Base-by-base conservation (phyloP, 345 rosid species). In the Hypericum androsaemum region DNA sequence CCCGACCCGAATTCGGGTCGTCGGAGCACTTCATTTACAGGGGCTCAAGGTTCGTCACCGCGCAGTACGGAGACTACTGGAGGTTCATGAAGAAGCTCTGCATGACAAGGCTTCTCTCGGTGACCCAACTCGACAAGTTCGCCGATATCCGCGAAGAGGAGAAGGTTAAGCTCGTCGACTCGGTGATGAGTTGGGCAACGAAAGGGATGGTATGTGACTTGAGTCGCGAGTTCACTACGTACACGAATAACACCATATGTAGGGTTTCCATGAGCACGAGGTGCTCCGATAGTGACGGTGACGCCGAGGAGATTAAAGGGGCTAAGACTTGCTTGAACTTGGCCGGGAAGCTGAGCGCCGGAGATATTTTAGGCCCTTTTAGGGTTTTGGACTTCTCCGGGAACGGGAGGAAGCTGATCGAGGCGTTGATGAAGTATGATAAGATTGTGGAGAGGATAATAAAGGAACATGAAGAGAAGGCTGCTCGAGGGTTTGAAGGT, bases 61-160 rank as follows among this genome's bases (percentile, higher is more conserved):
- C 81, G 0, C 78, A 61, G 15, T 76, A 74, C 43, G 72, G 76
- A 6, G 71, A 73, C 14, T 80, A 80, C 58, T 76, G 76, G 75
- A 66, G 81, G 36, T 80, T 80, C 76, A 80, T 80, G 80, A 80
- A 80, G 66, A 83, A 83, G 71, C 61, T 86, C 8, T 68, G 88
- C 74, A 77, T 83, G 80, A 77, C 92, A 35, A 68, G 71, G 66
- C 86, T 83, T 15, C 68, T 86, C 9, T 39, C 81, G 6, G 82
- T 67, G 12, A 71, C 86, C 7, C 95, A 79, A 58, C 84, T 83
- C 12, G 69, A 72, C 15, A 74, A 66, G 35, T 82, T 75, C 59
- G 12, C 68, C 6, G 73, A 58, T 7, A 39, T 73, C 14, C 67
- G 73, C 5, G 79, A 75, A 10, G 42, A 75, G 8, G 83, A 80